These are phyloP conservation scores for Lecanicillium sp. DNA, from an alignment of 2,329 filamentous ascomycete species.

Conservation along the genomic window DNA sequence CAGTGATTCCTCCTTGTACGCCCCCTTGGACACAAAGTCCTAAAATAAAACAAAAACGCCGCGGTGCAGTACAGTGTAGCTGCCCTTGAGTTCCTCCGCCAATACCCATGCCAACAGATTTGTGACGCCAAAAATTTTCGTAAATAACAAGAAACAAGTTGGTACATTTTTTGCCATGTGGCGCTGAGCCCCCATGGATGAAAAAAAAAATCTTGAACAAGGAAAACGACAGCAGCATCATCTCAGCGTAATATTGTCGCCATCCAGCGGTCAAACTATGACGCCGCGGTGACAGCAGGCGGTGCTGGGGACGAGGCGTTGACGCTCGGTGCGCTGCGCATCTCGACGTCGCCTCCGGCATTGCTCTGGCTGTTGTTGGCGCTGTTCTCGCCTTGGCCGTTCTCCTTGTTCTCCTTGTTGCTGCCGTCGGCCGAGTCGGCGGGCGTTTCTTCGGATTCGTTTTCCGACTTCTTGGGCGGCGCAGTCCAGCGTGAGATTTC, in stretches of 20 bases:
- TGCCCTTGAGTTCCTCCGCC: no score
- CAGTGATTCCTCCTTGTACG: no score
- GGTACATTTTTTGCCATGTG: no score
- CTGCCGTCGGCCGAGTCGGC: constrained; percentile 42
- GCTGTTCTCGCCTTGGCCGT: constrained; percentile 42
- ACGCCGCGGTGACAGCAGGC: constrained; percentile 38
- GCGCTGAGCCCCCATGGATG: no score
- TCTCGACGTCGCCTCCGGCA: constrained; percentile 41
- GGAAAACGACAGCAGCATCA: background rate
- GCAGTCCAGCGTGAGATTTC: constrained; percentile 76
- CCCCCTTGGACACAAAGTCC: no score
- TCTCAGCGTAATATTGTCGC: background rate
- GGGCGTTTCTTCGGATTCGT: constrained; percentile 37
- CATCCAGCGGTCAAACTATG: constrained; percentile 14
- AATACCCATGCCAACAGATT: no score
- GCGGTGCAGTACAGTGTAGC: no score
- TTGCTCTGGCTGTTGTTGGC: constrained; percentile 35
- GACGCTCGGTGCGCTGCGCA: constrained; percentile 43
- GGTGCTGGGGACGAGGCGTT: constrained; percentile 46
- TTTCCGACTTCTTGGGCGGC: constrained; percentile 48
- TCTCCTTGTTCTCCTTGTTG: constrained; percentile 59
- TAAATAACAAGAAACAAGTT: no score
- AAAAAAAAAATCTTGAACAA: no score
- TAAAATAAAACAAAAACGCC: no score
- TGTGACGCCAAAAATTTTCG: no score